Conservation (phyloP, 2,329 filamentous ascomycete genomes). For the Apiospora rasikravindrae region DNA sequence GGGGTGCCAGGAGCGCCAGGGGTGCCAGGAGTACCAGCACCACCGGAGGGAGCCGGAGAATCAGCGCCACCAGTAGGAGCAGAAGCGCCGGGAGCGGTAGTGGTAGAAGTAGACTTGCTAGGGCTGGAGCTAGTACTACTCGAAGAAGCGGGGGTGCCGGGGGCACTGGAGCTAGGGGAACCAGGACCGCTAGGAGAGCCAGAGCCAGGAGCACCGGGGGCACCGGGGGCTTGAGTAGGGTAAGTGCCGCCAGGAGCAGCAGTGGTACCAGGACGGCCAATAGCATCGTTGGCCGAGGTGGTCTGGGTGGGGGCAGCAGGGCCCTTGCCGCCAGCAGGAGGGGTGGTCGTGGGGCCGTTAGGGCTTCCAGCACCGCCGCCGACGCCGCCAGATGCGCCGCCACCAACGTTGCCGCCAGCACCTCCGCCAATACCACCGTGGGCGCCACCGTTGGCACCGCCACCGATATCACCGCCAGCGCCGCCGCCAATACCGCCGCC, state of each 20-base stretch:
- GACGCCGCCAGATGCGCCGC: background rate
- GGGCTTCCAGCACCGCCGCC: background rate
- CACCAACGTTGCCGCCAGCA: background rate
- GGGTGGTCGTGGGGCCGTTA: background rate
- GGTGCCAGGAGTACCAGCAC: background rate
- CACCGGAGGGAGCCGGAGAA: background rate
- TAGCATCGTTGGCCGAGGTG: constrained; percentile 13
- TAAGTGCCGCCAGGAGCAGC: background rate
- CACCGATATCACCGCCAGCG: background rate
- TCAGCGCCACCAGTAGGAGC: background rate
- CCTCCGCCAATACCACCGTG: background rate
- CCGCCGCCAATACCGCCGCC: background rate
- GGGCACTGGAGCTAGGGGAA: background rate
- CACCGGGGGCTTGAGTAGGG: background rate
- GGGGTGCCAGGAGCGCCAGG: background rate
- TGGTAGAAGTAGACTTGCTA: background rate
- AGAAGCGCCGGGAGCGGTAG: background rate
- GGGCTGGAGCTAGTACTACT: background rate
- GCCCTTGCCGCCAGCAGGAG: background rate
- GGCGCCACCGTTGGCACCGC: background rate
- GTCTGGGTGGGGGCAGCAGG: constrained; percentile 4
- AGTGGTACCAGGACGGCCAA: constrained; percentile 4
- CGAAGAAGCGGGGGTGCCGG: background rate
- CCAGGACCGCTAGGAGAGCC: background rate
- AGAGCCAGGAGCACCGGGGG: background rate